Conservation (phyloP, 208 protist genomes). For the Porcisia deanei region DNA sequence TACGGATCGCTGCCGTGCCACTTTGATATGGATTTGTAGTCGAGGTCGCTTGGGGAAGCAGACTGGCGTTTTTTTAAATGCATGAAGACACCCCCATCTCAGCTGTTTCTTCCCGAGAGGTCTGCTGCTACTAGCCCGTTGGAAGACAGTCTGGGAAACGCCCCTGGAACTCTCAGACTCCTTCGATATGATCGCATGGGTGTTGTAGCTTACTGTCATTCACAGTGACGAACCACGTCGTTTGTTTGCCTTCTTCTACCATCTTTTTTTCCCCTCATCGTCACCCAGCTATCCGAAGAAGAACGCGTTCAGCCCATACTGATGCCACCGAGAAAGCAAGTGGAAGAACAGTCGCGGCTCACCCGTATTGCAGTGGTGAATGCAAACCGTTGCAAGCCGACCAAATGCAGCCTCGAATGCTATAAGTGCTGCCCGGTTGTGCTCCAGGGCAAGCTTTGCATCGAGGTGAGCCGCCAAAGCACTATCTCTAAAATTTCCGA, state of each 20-base stretch:
- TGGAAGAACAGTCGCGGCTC: slow-evolving; percentile 91
- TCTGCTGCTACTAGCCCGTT: background rate
- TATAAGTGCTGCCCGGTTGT: slow-evolving; percentile 99
- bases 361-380: slow-evolving; percentile 99
- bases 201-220: background rate
- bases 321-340: slow-evolving; percentile 78
- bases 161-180: background rate
- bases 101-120: background rate
- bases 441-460: slow-evolving; percentile 98
- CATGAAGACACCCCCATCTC: background rate
- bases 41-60: background rate
- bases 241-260: background rate
- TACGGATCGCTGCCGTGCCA: background rate
- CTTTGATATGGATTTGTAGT: background rate
- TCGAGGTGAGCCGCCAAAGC: slow-evolving; percentile 96
- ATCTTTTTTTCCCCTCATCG: background rate
- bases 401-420: slow-evolving; percentile 99
- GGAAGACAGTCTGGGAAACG: background rate
- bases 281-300: background rate
- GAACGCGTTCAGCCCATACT: background rate
- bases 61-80: background rate
- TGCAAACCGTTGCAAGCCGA: slow-evolving; percentile 99
- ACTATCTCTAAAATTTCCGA: slow-evolving; percentile 98
- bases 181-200: background rate
- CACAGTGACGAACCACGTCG: background rate